Conservation (phyloP, 441 rosid genomes). For the Syzygium malaccense region DNA sequence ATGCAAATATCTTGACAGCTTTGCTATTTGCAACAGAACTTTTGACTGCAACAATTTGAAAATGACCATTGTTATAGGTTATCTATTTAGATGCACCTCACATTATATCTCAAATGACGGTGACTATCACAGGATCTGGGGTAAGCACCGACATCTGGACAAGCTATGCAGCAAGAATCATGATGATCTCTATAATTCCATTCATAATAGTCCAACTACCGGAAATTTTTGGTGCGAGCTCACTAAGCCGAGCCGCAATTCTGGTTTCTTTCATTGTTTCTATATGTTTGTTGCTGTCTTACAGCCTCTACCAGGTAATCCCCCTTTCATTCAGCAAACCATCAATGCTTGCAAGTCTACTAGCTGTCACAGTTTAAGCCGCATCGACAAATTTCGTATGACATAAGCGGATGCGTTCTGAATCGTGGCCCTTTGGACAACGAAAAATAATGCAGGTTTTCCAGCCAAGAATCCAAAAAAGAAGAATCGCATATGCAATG, state of each 20-base stretch:
- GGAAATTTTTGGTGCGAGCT: background rate
- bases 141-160: conserved; percentile 17
- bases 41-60: background rate
- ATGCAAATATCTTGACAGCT: background rate
- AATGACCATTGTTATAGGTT: background rate
- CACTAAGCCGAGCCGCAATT: conserved; percentile 5
- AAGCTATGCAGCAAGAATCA: conserved; percentile 15
- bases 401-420: background rate
- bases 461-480: conserved; percentile 16
- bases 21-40: background rate
- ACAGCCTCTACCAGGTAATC: conserved; percentile 18
- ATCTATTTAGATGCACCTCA: background rate
- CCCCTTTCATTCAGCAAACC: background rate
- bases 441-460: background rate
- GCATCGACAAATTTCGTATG: background rate
- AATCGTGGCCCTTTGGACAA: background rate
- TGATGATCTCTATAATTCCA: conserved; percentile 12
- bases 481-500: conserved; percentile 5
- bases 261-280: conserved; percentile 6
- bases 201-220: conserved; percentile 3
- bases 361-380: background rate
- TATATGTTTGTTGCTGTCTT: background rate
- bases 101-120: background rate
- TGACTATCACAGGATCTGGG: background rate
- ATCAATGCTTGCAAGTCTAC: background rate